Evolutionary conservation across 2,329 filamentous ascomycete species (phyloP).

Genomic region (Madurella fahalii): DNA sequence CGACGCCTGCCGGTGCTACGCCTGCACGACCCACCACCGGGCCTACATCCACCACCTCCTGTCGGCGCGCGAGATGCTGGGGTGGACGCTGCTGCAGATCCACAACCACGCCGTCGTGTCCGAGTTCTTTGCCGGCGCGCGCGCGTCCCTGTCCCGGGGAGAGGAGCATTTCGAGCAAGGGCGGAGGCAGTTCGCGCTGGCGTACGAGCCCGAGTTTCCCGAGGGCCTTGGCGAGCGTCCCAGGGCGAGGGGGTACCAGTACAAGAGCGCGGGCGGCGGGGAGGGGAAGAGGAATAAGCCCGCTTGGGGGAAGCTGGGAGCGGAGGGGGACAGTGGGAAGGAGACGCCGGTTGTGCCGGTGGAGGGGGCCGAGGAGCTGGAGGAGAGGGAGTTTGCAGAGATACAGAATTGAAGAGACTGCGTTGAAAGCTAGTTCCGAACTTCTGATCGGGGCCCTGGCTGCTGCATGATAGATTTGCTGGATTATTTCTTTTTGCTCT

Average conservation of each 20-base stretch:
- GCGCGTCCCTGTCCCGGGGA: conserved; percentile 58
- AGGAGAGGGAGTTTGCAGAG: conserved; percentile 54
- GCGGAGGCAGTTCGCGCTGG: conserved; percentile 38
- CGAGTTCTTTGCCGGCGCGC: conserved; percentile 68
- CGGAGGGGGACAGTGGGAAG: conserved; percentile 34
- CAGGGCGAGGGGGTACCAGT: conserved; percentile 76
- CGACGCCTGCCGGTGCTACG: conserved; percentile 69
- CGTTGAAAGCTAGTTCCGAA: too few relatives aligned
- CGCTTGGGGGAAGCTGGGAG: conserved; percentile 55
- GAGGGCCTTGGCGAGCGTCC: conserved; percentile 73
- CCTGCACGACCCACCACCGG: conserved; percentile 77
- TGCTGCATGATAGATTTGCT: too few relatives aligned
- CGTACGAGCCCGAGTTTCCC: conserved; percentile 70
- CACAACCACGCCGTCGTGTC: conserved; percentile 78
- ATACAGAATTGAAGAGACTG: conserved; percentile 16
- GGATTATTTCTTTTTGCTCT: not conserved
- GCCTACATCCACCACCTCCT: conserved; percentile 88
- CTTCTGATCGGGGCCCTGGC: too few relatives aligned
- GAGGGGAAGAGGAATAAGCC: conserved; percentile 64
- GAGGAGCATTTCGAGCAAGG: conserved; percentile 55
- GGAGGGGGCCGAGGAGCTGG: conserved; percentile 44
- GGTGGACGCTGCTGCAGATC: conserved; percentile 86
- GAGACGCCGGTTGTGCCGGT: conserved; percentile 39
- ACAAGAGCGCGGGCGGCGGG: conserved; percentile 63
- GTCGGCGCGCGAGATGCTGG: conserved; percentile 90